phyloP scores from a whole-genome alignment of 2,329 filamentous ascomycete species.

The Botryosphaeria dothidea region DNA sequence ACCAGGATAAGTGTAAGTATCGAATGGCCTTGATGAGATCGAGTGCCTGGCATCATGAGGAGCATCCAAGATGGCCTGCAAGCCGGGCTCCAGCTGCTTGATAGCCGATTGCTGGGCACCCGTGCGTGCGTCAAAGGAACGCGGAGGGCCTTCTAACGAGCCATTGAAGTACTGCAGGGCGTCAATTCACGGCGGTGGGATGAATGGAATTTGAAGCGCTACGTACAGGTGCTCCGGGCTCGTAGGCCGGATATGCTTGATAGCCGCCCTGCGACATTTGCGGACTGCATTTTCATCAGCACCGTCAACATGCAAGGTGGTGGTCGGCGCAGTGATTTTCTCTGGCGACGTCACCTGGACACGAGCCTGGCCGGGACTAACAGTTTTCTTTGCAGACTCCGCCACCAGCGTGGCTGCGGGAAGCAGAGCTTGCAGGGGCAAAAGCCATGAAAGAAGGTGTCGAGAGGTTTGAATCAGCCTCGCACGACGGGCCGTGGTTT shows the following conservation, averaged over 20 bases:
- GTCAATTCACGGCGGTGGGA: neutral
- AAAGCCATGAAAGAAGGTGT: neutral
- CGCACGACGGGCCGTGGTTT: neutral
- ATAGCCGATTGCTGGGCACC: neutral
- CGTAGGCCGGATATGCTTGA: neutral
- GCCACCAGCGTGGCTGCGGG: neutral
- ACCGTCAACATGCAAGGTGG: neutral
- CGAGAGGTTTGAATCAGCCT: neutral
- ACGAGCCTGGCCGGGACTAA: neutral
- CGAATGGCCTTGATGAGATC: neutral
- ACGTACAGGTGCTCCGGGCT: neutral
- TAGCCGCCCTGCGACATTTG: slow-evolving; percentile 11
- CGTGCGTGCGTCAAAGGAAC: neutral
- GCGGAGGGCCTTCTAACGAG: neutral
- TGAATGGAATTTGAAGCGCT: neutral
- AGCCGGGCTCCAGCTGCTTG: slow-evolving; percentile 2
- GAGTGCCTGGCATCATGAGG: neutral
- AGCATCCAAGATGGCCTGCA: neutral
- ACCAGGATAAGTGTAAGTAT: neutral
- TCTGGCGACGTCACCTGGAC: neutral
- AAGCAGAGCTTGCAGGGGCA: neutral
- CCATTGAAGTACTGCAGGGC: slow-evolving; percentile 4
- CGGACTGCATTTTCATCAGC: neutral
- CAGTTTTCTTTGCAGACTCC: neutral
- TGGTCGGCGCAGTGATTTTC: neutral